A percentile compares a stretch with the other conserved stretches of the same genome.
These are phyloP conservation scores for Poterioochromonas sp. DNA, from an alignment of 352 stramenopile species.

Conservation along the genomic window DNA sequence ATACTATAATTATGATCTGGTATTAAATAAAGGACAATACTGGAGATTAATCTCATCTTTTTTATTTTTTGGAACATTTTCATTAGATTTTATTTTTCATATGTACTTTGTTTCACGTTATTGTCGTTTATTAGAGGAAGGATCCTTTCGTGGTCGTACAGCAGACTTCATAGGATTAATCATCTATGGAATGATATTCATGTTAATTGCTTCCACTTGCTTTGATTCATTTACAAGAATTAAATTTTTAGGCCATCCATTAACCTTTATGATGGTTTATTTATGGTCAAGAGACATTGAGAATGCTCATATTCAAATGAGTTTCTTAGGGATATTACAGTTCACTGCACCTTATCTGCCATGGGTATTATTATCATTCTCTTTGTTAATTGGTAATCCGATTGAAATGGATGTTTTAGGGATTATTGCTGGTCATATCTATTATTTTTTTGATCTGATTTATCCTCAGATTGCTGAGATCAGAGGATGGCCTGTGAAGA, in stretches of 20 bases:
- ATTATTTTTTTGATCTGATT: slow-evolving; percentile 99
- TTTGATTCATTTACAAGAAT: slow-evolving; percentile 54
- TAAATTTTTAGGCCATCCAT: slow-evolving; percentile 90
- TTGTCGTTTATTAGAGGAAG: slow-evolving; percentile 90
- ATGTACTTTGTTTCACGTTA: slow-evolving; percentile 99
- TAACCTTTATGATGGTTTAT: slow-evolving; percentile 99
- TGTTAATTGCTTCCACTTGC: background rate
- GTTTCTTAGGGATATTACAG: slow-evolving; percentile 89
- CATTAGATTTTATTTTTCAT: slow-evolving; percentile 98
- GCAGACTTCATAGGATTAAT: slow-evolving; percentile 97
- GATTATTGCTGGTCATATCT: slow-evolving; percentile 96
- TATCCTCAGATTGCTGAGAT: slow-evolving; percentile 91
- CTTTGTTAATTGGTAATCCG: slow-evolving; percentile 78
- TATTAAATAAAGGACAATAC: slow-evolving; percentile 92
- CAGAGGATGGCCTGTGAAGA: slow-evolving; percentile 80
- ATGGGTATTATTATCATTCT: slow-evolving; percentile 95
- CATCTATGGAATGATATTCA: slow-evolving; percentile 72
- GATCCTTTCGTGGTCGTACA: slow-evolving; percentile 89
- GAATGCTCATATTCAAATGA: slow-evolving; percentile 93
- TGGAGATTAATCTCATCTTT: slow-evolving; percentile 96
- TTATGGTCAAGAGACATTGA: slow-evolving; percentile 82
- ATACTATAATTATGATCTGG: slow-evolving; percentile 85
- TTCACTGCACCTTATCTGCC: slow-evolving; percentile 96
- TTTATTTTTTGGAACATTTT: slow-evolving; percentile 98
- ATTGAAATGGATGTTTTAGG: slow-evolving; percentile 54